phyloP scores from a whole-genome alignment of 805 yeast species.

The Candida germanica region DNA sequence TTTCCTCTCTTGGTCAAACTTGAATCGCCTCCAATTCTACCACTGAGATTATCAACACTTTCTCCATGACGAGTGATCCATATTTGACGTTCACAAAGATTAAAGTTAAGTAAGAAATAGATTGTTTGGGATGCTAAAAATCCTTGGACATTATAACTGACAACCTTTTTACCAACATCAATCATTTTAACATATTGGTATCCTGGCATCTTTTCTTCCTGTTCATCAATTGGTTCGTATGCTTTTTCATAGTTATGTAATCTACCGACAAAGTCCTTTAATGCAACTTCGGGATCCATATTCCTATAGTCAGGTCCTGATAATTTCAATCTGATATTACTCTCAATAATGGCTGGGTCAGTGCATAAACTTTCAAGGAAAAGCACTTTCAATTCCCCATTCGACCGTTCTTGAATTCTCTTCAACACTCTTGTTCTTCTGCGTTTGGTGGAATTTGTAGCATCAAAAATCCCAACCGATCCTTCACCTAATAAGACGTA shows the following conservation, averaged over 20 bases:
- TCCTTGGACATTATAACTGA: conserved; percentile 82
- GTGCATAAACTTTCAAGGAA: conserved; percentile 87
- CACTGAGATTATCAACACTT: conserved; percentile 76
- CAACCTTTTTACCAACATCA: conserved; percentile 91
- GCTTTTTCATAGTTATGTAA: conserved; percentile 81
- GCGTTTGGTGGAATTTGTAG: conserved; percentile 71
- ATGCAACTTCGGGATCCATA: conserved; percentile 78
- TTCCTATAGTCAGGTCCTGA: conserved; percentile 90
- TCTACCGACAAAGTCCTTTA: conserved; percentile 79
- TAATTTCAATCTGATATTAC: conserved; percentile 78
- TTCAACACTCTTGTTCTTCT: conserved; percentile 59
- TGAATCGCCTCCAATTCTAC: conserved; percentile 92
- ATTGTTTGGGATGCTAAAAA: conserved; percentile 91
- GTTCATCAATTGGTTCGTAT: conserved; percentile 85
- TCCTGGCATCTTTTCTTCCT: conserved; percentile 62
- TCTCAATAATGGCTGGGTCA: conserved; percentile 72
- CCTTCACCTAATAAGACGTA: conserved; percentile 80
- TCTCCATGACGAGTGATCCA: conserved; percentile 97
- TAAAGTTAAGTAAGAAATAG: conserved; percentile 84
- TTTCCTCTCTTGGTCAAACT: conserved; percentile 73
- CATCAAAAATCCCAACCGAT: conserved; percentile 88
- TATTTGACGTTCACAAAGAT: conserved; percentile 82
- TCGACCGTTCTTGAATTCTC: conserved; percentile 52
- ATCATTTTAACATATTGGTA: conserved; percentile 93
- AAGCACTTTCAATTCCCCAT: conserved; percentile 68